Evolutionary conservation across 441 rosid genomes (phyloP), one percentile per base, ranked within the genome.

Genomic region (Arabidopsis hybrid): DNA sequence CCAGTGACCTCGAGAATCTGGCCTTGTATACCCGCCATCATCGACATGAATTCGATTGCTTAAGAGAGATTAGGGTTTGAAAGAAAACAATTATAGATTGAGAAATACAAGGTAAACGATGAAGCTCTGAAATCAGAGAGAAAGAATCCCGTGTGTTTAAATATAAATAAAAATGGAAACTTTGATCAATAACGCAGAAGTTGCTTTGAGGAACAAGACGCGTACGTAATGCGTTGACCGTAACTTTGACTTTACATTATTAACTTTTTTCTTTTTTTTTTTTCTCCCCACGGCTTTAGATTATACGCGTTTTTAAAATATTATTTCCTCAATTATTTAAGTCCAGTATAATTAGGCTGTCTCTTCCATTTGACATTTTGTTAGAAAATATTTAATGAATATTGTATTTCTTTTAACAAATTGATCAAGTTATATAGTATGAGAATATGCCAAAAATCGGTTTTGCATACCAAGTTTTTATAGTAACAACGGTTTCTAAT

Each of bases 1-100:
- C 97, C 97, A 13, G 97, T 88, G 74, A 88, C 85, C 79, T 94
- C 95, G 65, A 94, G 91, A 80, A 85, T 76, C 58, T 89, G 97
- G 78, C 95, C 92, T 76, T 88, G 97, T 60, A 90, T 84, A 67
- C 91, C 83, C 52, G 84, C 60, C 72, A 83, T 71, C 76, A 83
- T 77, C 67, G 69, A 67, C 14, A 73, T 73, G 60, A 40, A 42
- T 5, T 45, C 4, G 58, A 73, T 74, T 47, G 17, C 0, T 57
- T 45, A 16, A 7, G 12, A 62, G 38, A 53, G 58, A 61, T 52
- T 49, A 70, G 74, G 39, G 49, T 36, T 70, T 31, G 6, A 2
- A 0, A 1, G 26, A 56, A 21, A 18, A 12, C 6, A 34, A 36
- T n/a, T 2, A 10, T 16, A 47, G 39, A 70, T 47, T 60, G 8